A percentile compares a stretch with the other conserved stretches of the same genome.
phyloP scores from a whole-genome alignment of 129 eudicot genomes.

The Oenanthe sinensis region DNA sequence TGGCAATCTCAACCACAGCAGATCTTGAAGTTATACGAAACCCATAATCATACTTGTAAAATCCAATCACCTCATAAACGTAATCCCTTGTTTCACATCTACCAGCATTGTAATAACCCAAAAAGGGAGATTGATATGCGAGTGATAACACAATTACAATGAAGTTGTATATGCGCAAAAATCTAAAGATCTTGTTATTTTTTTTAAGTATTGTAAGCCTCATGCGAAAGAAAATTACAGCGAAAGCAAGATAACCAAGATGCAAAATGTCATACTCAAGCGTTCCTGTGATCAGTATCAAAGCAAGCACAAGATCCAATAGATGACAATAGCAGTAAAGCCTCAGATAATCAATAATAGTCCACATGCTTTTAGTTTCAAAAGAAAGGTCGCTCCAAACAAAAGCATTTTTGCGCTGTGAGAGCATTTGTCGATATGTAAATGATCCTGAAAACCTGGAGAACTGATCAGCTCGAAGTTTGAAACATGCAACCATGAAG shows the following conservation, averaged over 20 bases:
- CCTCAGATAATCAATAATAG: slow-evolving; percentile 77
- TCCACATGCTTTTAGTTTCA: slow-evolving; percentile 98
- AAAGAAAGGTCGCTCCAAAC: slow-evolving; percentile 95
- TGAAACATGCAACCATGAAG: slow-evolving; percentile 82
- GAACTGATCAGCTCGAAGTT: slow-evolving; percentile 81
- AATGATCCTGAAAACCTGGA: slow-evolving; percentile 61
- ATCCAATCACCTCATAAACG: slow-evolving; percentile 84
- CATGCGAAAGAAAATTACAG: slow-evolving; percentile 72
- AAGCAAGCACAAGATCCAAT: slow-evolving; percentile 83
- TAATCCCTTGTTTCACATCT: slow-evolving; percentile 80
- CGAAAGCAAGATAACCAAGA: slow-evolving; percentile 95
- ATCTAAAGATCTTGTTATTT: slow-evolving; percentile 82
- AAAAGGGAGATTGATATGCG: slow-evolving; percentile 88
- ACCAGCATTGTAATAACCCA: slow-evolving; percentile 63
- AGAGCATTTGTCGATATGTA: slow-evolving; percentile 78
- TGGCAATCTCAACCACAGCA: slow-evolving; percentile 82
- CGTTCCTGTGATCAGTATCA: slow-evolving; percentile 80
- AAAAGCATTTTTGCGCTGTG: slow-evolving; percentile 74
- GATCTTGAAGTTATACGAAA: slow-evolving; percentile 94
- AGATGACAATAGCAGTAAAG: slow-evolving; percentile 96
- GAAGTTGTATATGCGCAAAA: slow-evolving; percentile 84
- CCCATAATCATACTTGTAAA: slow-evolving; percentile 87
- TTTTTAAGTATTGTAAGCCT: slow-evolving; percentile 81
- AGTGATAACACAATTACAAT: slow-evolving; percentile 81
- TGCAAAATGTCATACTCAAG: slow-evolving; percentile 91